Conservation (phyloP, 23 red algal species). For the Gracilaria caudata region DNA sequence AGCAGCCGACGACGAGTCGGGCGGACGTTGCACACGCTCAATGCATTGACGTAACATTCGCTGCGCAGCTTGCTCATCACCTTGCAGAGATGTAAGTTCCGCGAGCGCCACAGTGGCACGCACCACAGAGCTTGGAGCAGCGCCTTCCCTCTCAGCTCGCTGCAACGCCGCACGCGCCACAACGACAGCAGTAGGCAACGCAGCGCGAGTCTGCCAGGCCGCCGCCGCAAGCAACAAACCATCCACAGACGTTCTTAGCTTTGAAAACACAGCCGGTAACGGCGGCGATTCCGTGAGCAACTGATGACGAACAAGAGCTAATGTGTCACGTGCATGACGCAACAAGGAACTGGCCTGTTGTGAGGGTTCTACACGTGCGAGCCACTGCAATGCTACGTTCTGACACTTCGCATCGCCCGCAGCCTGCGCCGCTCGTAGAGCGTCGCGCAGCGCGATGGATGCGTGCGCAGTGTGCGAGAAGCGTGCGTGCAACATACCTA, state of each 20-base stretch:
- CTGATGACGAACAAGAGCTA: conserved; percentile 31
- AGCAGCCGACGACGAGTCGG: not conserved
- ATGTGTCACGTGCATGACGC: conserved; percentile 14
- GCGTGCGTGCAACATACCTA: conserved; percentile 45
- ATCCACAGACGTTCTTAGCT: conserved; percentile 8
- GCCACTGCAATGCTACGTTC: conserved; percentile 40
- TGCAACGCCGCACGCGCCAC: conserved; percentile 35
- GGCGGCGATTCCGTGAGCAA: conserved; percentile 26
- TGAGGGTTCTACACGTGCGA: conserved; percentile 16
- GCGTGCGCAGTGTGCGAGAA: conserved; percentile 36
- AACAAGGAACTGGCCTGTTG: conserved; percentile 24
- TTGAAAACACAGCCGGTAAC: not conserved
- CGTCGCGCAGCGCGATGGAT: conserved; percentile 43
- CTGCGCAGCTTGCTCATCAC: not conserved
- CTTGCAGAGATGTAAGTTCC: conserved; percentile 20
- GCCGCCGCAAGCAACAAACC: conserved; percentile 32
- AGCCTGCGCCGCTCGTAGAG: conserved; percentile 57
- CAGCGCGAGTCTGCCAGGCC: conserved; percentile 49
- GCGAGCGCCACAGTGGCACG: conserved; percentile 42
- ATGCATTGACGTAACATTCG: not conserved
- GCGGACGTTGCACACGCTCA: not conserved
- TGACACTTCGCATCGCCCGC: conserved; percentile 18
- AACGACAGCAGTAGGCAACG: conserved; percentile 31
- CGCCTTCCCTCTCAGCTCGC: not conserved
- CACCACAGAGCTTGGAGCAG: not conserved